phyloP scores from a whole-genome alignment of 768 basidiomycete genomes.

The Pleurotus giganteus region DNA sequence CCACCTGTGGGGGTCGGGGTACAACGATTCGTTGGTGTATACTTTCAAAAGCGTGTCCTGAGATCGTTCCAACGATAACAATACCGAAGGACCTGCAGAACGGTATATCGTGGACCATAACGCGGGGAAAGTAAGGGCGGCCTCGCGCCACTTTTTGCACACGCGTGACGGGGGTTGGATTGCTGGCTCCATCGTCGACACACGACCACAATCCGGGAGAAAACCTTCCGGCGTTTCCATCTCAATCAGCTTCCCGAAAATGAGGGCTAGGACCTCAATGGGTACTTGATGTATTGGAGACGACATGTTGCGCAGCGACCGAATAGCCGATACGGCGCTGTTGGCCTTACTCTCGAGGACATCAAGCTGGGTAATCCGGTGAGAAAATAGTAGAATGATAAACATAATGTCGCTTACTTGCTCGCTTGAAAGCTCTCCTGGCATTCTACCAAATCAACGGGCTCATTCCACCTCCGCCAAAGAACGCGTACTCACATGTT shows the following conservation, averaged over 20 bases:
- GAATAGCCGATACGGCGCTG: conserved; percentile 3
- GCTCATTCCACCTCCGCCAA: not conserved
- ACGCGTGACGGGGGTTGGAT: conserved; percentile 1
- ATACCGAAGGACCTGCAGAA: not conserved
- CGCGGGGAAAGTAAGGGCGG: not conserved
- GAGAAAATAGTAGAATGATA: not conserved
- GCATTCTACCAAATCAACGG: not conserved
- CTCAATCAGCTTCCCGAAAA: not conserved
- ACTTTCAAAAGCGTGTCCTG: not conserved
- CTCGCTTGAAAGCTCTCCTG: not conserved
- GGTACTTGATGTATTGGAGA: conserved; percentile 3
- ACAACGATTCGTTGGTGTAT: not conserved
- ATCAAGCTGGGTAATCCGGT: not conserved
- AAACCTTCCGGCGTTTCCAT: not conserved
- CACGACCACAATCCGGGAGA: not conserved
- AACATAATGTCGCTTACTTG: not conserved
- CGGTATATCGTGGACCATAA: conserved; percentile 1
- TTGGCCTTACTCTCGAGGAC: conserved; percentile 2
- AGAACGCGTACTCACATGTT: not conserved
- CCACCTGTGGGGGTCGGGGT: not conserved
- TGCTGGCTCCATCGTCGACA: not conserved
- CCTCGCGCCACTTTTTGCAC: conserved; percentile 5
- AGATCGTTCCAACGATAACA: not conserved
- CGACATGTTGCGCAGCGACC: conserved; percentile 8
- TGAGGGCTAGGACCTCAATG: conserved; percentile 4